phyloP scores from a whole-genome alignment of 208 protist genomes.

The Angomonas ambiguus region DNA sequence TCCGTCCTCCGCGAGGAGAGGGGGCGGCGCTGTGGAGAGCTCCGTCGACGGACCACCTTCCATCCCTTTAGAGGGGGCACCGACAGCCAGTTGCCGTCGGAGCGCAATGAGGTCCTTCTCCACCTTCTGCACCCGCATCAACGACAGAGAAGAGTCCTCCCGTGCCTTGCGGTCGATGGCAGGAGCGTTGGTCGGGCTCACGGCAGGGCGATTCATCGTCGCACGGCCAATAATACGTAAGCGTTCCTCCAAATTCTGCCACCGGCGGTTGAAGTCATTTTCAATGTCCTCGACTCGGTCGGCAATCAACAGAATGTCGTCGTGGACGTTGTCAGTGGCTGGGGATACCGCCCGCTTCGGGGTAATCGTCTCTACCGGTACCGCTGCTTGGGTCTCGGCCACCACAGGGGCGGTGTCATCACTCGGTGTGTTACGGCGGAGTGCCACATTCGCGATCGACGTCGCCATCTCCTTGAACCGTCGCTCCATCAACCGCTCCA shows the following conservation, averaged over 20 bases:
- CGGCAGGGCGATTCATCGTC: conserved; percentile 35
- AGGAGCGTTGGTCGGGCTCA: not conserved
- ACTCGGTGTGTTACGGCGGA: conserved; percentile 18
- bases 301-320: conserved; percentile 40
- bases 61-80: not conserved
- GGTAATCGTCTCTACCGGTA: not conserved
- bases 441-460: conserved; percentile 34
- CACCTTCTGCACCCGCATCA: conserved; percentile 81
- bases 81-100: conserved; percentile 22
- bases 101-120: conserved; percentile 63
- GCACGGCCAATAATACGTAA: conserved; percentile 80
- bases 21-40: not conserved
- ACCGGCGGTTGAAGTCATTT: conserved; percentile 63
- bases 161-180: conserved; percentile 80
- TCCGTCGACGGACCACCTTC: conserved; percentile 6
- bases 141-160: conserved; percentile 76
- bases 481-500: conserved; percentile 53
- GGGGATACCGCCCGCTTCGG: not conserved
- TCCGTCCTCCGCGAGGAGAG: not conserved
- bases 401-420: not conserved
- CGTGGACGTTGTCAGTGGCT: conserved; percentile 35
- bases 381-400: not conserved
- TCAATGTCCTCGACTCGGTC: conserved; percentile 73
- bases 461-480: conserved; percentile 62
- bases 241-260: conserved; percentile 79